Conservation (phyloP, 306 rosid species). For the Lotus japonicus region DNA sequence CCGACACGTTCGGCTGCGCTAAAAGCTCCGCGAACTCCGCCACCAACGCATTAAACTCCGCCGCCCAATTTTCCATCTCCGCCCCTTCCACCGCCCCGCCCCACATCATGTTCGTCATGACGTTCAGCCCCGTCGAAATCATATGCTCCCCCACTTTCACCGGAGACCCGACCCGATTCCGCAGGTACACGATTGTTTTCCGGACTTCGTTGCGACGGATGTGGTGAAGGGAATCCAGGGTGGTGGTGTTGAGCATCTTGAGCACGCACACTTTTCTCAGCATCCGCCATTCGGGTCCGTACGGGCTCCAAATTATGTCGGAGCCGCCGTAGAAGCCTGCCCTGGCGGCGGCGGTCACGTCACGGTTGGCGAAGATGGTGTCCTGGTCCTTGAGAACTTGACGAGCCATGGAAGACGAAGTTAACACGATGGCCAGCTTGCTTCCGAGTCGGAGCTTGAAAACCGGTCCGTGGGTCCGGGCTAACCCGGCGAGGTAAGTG, state of each 20-base stretch:
- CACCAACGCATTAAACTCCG: conserved; percentile 54
- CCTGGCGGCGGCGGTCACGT: conserved; percentile 40
- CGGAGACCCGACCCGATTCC: conserved; percentile 30
- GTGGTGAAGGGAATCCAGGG: conserved; percentile 48
- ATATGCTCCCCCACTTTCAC: conserved; percentile 52
- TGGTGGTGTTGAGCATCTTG: conserved; percentile 60
- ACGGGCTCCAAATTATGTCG: conserved; percentile 59
- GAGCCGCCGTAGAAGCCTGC: conserved; percentile 37
- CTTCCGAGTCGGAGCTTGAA: conserved; percentile 57
- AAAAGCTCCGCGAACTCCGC: conserved; percentile 35
- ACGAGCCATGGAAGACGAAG: conserved; percentile 48
- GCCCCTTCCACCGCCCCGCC: conserved; percentile 54
- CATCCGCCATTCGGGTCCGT: conserved; percentile 83
- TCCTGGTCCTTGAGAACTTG: conserved; percentile 59
- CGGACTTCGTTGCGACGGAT: conserved; percentile 56
- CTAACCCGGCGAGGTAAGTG: conserved; percentile 47
- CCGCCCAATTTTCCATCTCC: conserved; percentile 37
- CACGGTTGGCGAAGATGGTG: conserved; percentile 65
- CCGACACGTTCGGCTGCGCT: conserved; percentile 62
- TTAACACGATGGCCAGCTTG: conserved; percentile 39
- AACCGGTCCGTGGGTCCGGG: conserved; percentile 52
- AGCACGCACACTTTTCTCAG: conserved; percentile 51
- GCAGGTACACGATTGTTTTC: conserved; percentile 20
- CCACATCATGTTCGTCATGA: conserved; percentile 68
- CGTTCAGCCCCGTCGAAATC: conserved; percentile 50